Evolutionary conservation across 2,329 filamentous ascomycete genomes (phyloP), one percentile per base, ranked within the genome.

Genomic region (Colletotrichum lentis): DNA sequence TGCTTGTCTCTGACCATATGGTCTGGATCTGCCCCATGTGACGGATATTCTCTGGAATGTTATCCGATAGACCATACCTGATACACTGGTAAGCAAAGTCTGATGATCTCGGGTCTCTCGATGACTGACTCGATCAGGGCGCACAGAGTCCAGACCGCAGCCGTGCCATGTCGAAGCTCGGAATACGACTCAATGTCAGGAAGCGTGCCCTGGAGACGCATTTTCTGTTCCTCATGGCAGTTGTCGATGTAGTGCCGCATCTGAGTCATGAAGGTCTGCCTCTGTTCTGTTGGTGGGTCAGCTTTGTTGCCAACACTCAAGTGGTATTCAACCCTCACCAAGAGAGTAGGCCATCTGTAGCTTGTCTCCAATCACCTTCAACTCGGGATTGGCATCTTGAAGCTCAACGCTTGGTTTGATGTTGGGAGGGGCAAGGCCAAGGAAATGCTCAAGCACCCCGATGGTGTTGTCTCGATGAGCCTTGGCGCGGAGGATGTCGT

Each of bases 161-260:
- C 59, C 14, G 76, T 78, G 12, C 72, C 73, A 7, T 74, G 56
- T 2, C 77, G 74, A 22, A 78, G 46, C 8, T 64, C 62, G 65
- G 76, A 75, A 69, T 78, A 78, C 1, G 71, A 70, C 14, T 74
- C 71, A 39, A 74, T 75, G 47, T 69, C 56, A 0, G 75, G 76
- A 3, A 78, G 62, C 2, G 24, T 50, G 14, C 69, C 64, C 14
- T 69, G 62, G 6, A 78, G 67, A 2, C 74, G 72, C 14, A 76
- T 62, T 12, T 49, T 27, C 63, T 78, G 77, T 62, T 78, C 77
- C 20, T 64, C 50, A 7, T 69, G 72, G 20, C 76, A 78, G 18
- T 69, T 73, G 4, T 57, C 37, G 24, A 76, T 68, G 58, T 73
- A 78, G 35, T 65, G 60, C 20, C 52, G 22, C 20, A 76, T 60